Percentiles rank a stretch among this genome's conserved stretches.
Evolutionary conservation across 345 rosid species (phyloP).

Genomic region (Microcos paniculata): DNA sequence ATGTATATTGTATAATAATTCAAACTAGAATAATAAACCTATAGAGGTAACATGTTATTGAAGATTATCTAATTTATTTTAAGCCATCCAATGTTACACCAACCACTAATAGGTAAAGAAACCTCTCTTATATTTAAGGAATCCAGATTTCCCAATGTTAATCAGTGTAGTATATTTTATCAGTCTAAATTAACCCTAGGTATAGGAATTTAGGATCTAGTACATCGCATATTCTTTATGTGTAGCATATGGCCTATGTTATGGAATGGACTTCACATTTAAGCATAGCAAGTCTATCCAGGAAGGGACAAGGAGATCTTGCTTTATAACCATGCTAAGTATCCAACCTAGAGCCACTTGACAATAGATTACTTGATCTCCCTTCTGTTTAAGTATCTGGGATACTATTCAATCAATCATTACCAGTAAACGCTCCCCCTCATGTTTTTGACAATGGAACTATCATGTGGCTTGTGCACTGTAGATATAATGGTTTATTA

Average conservation of each 20-base stretch:
- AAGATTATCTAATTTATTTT: neutral
- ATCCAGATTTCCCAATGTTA: neutral
- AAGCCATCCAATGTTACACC: neutral
- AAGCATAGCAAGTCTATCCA: neutral
- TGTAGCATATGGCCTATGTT: neutral
- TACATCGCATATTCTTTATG: neutral
- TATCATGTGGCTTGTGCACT: neutral
- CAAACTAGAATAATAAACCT: neutral
- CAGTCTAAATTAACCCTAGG: neutral
- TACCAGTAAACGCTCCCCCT: neutral
- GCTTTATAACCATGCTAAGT: neutral
- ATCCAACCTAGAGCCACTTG: neutral
- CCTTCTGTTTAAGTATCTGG: no score
- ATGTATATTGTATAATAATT: neutral
- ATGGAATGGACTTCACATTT: neutral
- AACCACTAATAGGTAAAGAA: neutral
- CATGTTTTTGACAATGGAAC: neutral
- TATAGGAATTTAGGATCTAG: neutral
- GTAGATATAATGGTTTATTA: neutral
- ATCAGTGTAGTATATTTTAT: neutral
- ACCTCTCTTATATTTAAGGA: neutral
- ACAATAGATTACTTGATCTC: neutral
- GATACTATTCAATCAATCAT: no score
- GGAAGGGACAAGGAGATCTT: neutral
- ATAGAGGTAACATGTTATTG: neutral